Evolutionary conservation across 345 rosid genomes (phyloP).

Genomic region (Mallotus nudiflorus): DNA sequence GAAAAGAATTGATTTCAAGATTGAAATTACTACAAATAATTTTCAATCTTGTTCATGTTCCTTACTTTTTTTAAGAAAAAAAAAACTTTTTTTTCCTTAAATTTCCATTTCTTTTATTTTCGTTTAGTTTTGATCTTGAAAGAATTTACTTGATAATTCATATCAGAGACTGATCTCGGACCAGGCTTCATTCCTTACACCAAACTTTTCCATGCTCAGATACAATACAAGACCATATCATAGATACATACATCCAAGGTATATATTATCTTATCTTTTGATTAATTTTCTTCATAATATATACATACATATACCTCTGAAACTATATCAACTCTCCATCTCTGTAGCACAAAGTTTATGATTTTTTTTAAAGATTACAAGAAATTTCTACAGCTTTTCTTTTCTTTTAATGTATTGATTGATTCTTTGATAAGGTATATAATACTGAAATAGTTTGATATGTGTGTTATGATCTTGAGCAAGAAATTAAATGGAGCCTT

Average conservation of each 20-base stretch:
- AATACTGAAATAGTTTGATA: no score
- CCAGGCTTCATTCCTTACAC: constrained; percentile 91
- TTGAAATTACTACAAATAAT: not conserved
- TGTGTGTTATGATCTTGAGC: not conserved
- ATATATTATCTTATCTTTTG: not conserved
- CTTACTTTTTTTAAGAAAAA: not conserved
- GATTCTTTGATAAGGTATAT: no score
- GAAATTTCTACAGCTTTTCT: no score
- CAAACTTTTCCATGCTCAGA: constrained; percentile 35
- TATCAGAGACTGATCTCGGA: constrained; percentile 58
- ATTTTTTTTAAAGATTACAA: not conserved
- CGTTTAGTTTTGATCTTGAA: constrained; percentile 1
- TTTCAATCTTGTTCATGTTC: not conserved
- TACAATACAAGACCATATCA: not conserved
- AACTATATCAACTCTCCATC: not conserved
- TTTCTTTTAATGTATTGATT: no score
- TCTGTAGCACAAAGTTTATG: not conserved
- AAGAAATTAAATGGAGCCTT: not conserved
- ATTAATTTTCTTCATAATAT: not conserved
- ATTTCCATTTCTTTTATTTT: not conserved
- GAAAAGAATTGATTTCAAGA: not conserved
- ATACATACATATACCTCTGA: not conserved
- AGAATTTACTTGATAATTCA: not conserved
- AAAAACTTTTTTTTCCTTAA: no score
- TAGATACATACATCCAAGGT: constrained; percentile 10